Evolutionary conservation across 352 stramenopile species (phyloP).

Genomic region (Phytophthora brassicae): DNA sequence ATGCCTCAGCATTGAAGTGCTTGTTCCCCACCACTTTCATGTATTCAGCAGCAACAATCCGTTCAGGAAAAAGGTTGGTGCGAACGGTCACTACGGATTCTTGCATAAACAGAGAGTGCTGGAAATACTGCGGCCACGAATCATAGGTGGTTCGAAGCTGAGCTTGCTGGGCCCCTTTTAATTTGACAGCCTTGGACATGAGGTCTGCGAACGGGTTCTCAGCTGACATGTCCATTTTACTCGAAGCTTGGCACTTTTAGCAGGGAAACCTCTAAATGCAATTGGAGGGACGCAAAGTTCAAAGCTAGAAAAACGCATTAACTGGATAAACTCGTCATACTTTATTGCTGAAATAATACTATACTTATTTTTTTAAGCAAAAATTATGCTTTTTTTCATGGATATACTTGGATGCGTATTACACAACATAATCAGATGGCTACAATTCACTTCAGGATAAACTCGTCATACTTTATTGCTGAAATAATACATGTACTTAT

Average conservation of each 20-base stretch:
- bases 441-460: too few species aligned
- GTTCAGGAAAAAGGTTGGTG: conserved; percentile 47
- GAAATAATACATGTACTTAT: too few species aligned
- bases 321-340: too few species aligned
- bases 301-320: too few species aligned
- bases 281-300: conserved; percentile 24
- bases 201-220: conserved; percentile 81
- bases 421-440: too few species aligned
- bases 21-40: conserved; percentile 77
- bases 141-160: conserved; percentile 74
- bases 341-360: too few species aligned
- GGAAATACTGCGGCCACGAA: conserved; percentile 83
- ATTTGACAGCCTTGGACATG: conserved; percentile 86
- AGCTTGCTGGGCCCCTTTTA: conserved; percentile 82
- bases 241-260: not conserved
- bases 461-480: too few species aligned
- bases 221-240: conserved; percentile 58
- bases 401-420: too few species aligned
- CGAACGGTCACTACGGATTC: conserved; percentile 61
- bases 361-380: too few species aligned
- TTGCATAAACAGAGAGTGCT: conserved; percentile 89
- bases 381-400: too few species aligned
- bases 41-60: conserved; percentile 49
- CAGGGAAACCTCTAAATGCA: not conserved
- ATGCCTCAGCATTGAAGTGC: conserved; percentile 45